phyloP scores from a whole-genome alignment of 495 filamentous ascomycete genomes.

The Thermothielavioides terrestris region DNA sequence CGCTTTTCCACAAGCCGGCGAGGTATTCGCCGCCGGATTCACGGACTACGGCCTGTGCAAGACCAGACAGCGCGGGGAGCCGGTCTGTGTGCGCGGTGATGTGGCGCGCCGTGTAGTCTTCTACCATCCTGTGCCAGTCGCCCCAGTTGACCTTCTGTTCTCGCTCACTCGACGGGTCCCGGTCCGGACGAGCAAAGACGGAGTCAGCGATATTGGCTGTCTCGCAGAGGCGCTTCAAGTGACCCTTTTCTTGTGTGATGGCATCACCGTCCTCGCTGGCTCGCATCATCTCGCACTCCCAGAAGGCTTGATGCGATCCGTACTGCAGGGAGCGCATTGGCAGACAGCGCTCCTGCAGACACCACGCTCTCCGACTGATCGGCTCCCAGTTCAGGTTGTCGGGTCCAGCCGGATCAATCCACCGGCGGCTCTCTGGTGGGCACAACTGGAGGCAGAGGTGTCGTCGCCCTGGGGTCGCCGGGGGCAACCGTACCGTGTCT shows the following conservation, averaged over 20 bases:
- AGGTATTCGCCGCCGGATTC: conserved; percentile 14
- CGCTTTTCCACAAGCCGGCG: conserved; percentile 20
- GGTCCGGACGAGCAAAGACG: conserved; percentile 5
- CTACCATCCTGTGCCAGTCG: conserved; percentile 23
- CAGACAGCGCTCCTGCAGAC: conserved; percentile 28
- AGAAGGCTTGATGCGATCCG: conserved; percentile 18
- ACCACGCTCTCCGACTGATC: conserved; percentile 28
- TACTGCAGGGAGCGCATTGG: conserved; percentile 22
- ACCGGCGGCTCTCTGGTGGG: neutral
- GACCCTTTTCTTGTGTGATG: conserved; percentile 8
- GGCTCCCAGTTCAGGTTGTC: conserved; percentile 13
- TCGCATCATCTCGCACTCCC: conserved; percentile 22
- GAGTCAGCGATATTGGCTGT: conserved; percentile 5
- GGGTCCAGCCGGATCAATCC: neutral
- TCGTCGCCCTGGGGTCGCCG: neutral
- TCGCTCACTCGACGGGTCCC: neutral
- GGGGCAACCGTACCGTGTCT: conserved; percentile 2
- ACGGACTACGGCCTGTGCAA: conserved; percentile 14
- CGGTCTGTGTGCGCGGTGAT: conserved; percentile 28
- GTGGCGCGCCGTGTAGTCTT: conserved; percentile 17
- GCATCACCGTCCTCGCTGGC: conserved; percentile 17
- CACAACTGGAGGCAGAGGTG: conserved; percentile 8
- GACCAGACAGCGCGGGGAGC: conserved; percentile 27
- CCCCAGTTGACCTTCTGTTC: conserved; percentile 3
- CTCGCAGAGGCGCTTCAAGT: conserved; percentile 7